A percentile compares a stretch with the other conserved stretches of the same genome.
phyloP scores from a whole-genome alignment of 2,329 filamentous ascomycete species.

The Clathrospora elynae region DNA sequence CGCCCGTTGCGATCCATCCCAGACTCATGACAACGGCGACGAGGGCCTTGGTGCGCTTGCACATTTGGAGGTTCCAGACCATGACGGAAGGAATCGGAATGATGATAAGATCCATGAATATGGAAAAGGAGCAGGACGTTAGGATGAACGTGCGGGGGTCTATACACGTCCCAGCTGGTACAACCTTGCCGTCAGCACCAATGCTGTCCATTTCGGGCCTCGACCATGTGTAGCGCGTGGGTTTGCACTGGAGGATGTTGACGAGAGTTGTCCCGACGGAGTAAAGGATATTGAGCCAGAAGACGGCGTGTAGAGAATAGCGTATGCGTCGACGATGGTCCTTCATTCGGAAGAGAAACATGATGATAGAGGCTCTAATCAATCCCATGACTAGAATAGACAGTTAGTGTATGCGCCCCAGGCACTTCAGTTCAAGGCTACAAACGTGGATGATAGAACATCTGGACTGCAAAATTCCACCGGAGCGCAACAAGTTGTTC shows the following conservation, averaged over 20 bases:
- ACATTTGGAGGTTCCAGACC: constrained; percentile 53
- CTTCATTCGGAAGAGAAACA: constrained; percentile 47
- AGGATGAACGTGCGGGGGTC: constrained; percentile 43
- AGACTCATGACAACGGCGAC: constrained; percentile 43
- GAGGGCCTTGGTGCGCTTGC: constrained; percentile 42
- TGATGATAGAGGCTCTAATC: constrained; percentile 46
- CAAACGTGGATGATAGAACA: constrained; percentile 45
- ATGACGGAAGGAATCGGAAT: constrained; percentile 51
- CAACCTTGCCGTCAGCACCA: constrained; percentile 31
- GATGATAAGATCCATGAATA: constrained; percentile 49
- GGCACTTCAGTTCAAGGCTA: neutral
- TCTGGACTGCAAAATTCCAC: constrained; percentile 46
- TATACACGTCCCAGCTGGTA: constrained; percentile 42
- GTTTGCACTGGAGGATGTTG: constrained; percentile 46
- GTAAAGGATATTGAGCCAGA: constrained; percentile 45
- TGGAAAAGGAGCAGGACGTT: constrained; percentile 40
- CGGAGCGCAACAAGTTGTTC: constrained; percentile 34
- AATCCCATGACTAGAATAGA: constrained; percentile 34
- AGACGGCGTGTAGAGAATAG: constrained; percentile 39
- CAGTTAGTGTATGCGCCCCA: constrained; percentile 3
- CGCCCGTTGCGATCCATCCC: constrained; percentile 44
- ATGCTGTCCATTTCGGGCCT: constrained; percentile 39
- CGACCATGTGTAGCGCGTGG: constrained; percentile 38
- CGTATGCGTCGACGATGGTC: constrained; percentile 38
- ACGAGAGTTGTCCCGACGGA: constrained; percentile 42